Evolutionary conservation across 2,329 filamentous ascomycete species (phyloP), one percentile per base, ranked within the genome.

Genomic region (Claviceps cyperi): DNA sequence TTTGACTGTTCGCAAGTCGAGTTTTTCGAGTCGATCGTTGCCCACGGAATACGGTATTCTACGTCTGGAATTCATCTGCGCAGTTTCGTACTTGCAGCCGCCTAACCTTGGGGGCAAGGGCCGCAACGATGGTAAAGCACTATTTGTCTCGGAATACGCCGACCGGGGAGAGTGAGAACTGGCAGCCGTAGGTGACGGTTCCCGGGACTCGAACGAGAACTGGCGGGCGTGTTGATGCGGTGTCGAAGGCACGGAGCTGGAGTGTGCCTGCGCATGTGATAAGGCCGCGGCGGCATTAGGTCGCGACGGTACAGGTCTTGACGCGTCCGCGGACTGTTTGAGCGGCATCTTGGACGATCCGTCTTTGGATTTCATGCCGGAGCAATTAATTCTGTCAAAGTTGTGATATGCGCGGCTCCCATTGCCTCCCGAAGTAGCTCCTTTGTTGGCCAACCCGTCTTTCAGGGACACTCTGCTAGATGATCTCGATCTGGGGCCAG

Each of bases 31-130:
- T 55, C 78, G 75, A 55, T 94, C 85, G 53, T 81, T 81, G n/a
- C 90, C 90, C 51, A 92, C 76, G 56, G 81, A 89, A 69, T 98
- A 98, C 19, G 88, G 87, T 75, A 98, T 94, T 59, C 92, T 78
- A 64, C 92, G 77, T 59, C 87, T 82, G 47, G 85, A 84, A 63
- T 85, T 82, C 22, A 87, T 82, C 64, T 89, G 80, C 21, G 84
- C 84, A 13, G 87, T 94, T 71, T 98, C 92, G 68, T 86, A 96
- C 62, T 84, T 86, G 71, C 92, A 98, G 59, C 80, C 76, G 52
- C 77, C 72, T 56, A 71, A 64, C 28, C 72, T 72, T 9, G 75
- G 74, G 22, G 80, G 80, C 19, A 82, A 73, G 53, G 81, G 80
- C 53, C 81, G 77, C 53, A 86, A 68, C 7, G 84, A 82, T 1